A percentile compares a stretch with the other conserved stretches of the same genome.
phyloP scores from a whole-genome alignment of 805 yeast species.

The Yamadazyma sp. region DNA sequence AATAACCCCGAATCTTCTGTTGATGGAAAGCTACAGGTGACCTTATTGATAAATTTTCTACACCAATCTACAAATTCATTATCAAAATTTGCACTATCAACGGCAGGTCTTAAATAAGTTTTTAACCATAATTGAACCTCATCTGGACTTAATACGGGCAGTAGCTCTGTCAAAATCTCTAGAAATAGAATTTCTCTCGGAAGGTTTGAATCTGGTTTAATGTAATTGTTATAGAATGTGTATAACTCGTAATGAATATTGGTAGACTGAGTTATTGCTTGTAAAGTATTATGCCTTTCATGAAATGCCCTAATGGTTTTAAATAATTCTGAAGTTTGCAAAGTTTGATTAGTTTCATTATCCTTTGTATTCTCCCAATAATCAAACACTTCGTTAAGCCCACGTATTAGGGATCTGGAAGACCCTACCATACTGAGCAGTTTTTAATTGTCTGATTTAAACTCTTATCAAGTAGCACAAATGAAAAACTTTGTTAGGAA shows the following conservation, averaged over 20 bases:
- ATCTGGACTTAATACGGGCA: slow-evolving; percentile 27
- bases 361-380: slow-evolving; percentile 16
- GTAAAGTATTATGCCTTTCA: slow-evolving; percentile 33
- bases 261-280: slow-evolving; percentile 24
- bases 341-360: slow-evolving; percentile 2
- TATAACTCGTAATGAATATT: slow-evolving; percentile 36
- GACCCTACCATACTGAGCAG: slow-evolving; percentile 19
- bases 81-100: slow-evolving; percentile 57
- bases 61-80: slow-evolving; percentile 32
- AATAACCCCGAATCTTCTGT: slow-evolving; percentile 21
- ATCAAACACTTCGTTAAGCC: slow-evolving; percentile 22
- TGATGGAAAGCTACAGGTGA: slow-evolving; percentile 15
- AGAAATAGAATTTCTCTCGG: slow-evolving; percentile 37
- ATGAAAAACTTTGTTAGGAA: too few relatives aligned
- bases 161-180: slow-evolving; percentile 31
- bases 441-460: too few relatives aligned
- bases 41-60: slow-evolving; percentile 22
- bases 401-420: slow-evolving; percentile 24
- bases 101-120: slow-evolving; percentile 46
- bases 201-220: slow-evolving; percentile 25
- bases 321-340: slow-evolving; percentile 14
- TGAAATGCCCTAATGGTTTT: slow-evolving; percentile 16
- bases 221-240: slow-evolving; percentile 27
- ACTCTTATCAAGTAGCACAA: too few relatives aligned
- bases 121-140: slow-evolving; percentile 48